Base-by-base conservation (phyloP, 768 basidiomycete species). In the Pulveroboletus sp. region DNA sequence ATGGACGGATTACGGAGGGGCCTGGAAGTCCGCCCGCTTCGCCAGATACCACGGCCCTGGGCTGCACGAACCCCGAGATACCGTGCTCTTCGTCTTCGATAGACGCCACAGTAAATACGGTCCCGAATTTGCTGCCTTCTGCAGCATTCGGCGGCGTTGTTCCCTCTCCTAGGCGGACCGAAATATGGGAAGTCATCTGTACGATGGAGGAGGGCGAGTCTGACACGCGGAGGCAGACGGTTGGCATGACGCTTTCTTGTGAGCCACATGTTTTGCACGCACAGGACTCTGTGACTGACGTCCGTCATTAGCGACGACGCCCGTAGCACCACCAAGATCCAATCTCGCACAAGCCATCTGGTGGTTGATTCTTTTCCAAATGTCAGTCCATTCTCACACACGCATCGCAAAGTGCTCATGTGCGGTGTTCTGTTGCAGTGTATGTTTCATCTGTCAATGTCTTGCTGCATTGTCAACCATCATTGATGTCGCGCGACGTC, bases 361-460 rank as follows among this genome's bases (percentile, higher is more conserved):
- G 74, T 69, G 75, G 29, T 60, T 83, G 5, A 71, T 84, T 38
- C 43, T 76, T 25, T 83, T 83, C 55, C 82, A 85, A 64, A 57
- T 80, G 78, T 80, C 17, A 17, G 39, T 32, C 7, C 24, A 8
- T 23, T 21, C 23, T 17, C 32, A 0, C 19, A 31, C 20, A n/a
- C 14, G 13, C 12, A 3, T 40, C 19, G 17, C 27, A 9, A 2
- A 12, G 25, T 16, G 16, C 23, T 42, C 12, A 56, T n/a, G 20
- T 51, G 37, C 8, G 45, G 27, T 41, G 25, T 27, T 9, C 9
- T 9, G 25, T 29, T 23, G 11, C 47, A 75, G 79, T 53, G 55
- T 59, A 53, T 78, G 81, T 64, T 69, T 75, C 14, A 55, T 68
- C 19, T 62, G 74, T 41, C 76, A 83, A 57, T 61, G 75, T 23